phyloP scores from a whole-genome alignment of 2,329 filamentous ascomycete species.

The Colletotrichum lentis region DNA sequence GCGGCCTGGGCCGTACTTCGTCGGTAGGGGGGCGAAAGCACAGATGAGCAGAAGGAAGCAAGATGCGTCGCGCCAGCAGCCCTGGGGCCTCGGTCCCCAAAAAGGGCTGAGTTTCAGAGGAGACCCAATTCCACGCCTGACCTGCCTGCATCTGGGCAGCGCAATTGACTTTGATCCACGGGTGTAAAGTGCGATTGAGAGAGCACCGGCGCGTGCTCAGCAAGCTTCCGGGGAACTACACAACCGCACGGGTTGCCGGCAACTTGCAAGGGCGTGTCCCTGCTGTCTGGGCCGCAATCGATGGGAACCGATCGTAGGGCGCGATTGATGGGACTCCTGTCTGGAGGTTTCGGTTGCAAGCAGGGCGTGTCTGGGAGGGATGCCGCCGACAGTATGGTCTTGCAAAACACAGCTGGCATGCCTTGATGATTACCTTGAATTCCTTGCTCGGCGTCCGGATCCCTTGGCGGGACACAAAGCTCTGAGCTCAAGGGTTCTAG shows the following conservation, averaged over 20 bases:
- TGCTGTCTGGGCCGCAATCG: background rate
- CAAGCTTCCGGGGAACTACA: constrained; percentile 16
- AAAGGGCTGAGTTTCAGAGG: constrained; percentile 19
- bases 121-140: background rate
- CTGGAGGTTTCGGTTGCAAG: background rate
- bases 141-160: background rate
- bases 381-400: constrained; percentile 2
- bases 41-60: constrained; percentile 10
- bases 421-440: constrained; percentile 13
- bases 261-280: background rate
- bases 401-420: constrained; percentile 16
- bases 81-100: constrained; percentile 23
- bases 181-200: background rate
- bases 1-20: background rate
- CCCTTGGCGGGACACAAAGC: background rate
- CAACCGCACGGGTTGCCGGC: constrained; percentile 11
- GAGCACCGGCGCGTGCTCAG: constrained; percentile 7
- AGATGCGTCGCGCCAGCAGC: constrained; percentile 4
- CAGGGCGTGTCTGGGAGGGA: background rate
- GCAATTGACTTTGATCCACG: constrained; percentile 31
- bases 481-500: background rate
- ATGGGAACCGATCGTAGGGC: background rate
- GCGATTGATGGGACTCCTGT: background rate
- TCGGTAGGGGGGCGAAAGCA: background rate
- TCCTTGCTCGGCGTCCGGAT: background rate